A percentile compares a stretch with the other conserved stretches of the same genome.
Conservation (phyloP, 2,329 filamentous ascomycete species). For the Helminthosporium solani region DNA sequence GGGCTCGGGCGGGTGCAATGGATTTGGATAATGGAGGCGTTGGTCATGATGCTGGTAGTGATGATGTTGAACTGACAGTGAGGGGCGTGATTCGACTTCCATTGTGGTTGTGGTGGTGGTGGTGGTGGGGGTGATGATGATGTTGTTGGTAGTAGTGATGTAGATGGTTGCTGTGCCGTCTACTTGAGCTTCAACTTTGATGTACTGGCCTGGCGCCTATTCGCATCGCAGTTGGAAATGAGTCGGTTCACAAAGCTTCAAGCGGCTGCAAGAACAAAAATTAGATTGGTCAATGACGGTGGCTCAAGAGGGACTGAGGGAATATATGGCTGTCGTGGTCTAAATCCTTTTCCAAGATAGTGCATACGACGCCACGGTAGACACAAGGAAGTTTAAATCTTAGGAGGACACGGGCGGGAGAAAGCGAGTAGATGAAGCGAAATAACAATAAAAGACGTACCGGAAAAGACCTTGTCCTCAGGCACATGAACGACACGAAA, state of each 20-base stretch:
- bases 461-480: constrained; percentile 27
- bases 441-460: constrained; percentile 30
- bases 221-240: constrained; percentile 43
- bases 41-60: constrained; percentile 10
- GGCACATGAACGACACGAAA: constrained; percentile 34
- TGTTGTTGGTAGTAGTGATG: too few relatives aligned
- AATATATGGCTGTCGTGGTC: constrained; percentile 17
- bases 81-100: constrained; percentile 33
- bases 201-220: constrained; percentile 18
- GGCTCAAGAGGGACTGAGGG: constrained; percentile 6
- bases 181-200: constrained; percentile 30
- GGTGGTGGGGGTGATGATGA: constrained; percentile 18
- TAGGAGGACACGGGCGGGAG: background rate
- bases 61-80: constrained; percentile 17
- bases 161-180: constrained; percentile 19
- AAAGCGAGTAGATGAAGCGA: background rate
- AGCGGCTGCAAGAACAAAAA: constrained; percentile 25
- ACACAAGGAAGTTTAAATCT: constrained; percentile 8
- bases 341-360: constrained; percentile 21
- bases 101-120: constrained; percentile 22
- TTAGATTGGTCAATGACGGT: constrained; percentile 7
- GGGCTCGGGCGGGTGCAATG: constrained; percentile 20
- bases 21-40: background rate
- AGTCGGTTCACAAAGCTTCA: constrained; percentile 44
- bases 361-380: constrained; percentile 16